Percentiles rank a stretch among this genome's conserved stretches.
Conservation (phyloP, 768 basidiomycete species). For the Auriscalpium microsporum region DNA sequence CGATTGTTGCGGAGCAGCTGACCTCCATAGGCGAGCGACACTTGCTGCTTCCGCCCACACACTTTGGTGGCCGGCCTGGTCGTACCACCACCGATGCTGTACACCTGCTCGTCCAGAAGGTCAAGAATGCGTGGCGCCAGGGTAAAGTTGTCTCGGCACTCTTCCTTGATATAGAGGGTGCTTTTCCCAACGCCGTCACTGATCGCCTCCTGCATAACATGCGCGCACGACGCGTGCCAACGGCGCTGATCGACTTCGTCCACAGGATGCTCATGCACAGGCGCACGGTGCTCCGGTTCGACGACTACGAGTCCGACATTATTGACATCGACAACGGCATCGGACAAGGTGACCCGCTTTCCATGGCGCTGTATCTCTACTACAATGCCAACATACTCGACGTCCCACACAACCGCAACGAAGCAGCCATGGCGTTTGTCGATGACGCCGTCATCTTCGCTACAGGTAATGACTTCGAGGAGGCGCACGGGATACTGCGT, state of each 20-base stretch:
- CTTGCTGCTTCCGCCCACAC: not conserved
- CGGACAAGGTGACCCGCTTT: conserved; percentile 19
- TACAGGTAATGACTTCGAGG: conserved; percentile 14
- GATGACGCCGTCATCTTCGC: conserved; percentile 16
- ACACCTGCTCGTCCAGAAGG: not conserved
- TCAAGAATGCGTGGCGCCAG: conserved; percentile 20
- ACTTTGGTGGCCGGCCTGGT: not conserved
- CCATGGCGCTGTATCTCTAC: conserved; percentile 15
- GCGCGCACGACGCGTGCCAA: conserved; percentile 20
- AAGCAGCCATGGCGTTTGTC: not conserved
- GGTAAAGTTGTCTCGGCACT: conserved; percentile 27
- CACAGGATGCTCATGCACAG: conserved; percentile 1
- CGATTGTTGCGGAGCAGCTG: conserved; percentile 1
- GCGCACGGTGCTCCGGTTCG: conserved; percentile 6
- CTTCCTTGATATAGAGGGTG: conserved; percentile 35
- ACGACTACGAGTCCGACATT: conserved; percentile 10
- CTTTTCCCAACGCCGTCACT: conserved; percentile 32
- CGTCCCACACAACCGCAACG: not conserved
- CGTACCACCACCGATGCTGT: not conserved
- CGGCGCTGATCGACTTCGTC: conserved; percentile 14
- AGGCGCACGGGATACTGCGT: not conserved
- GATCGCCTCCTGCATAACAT: conserved; percentile 27
- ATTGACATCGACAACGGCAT: conserved; percentile 11
- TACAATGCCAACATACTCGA: conserved; percentile 18
- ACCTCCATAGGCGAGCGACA: not conserved